Conservation (phyloP, 768 basidiomycete species). For the Pulveroboletus sp. region DNA sequence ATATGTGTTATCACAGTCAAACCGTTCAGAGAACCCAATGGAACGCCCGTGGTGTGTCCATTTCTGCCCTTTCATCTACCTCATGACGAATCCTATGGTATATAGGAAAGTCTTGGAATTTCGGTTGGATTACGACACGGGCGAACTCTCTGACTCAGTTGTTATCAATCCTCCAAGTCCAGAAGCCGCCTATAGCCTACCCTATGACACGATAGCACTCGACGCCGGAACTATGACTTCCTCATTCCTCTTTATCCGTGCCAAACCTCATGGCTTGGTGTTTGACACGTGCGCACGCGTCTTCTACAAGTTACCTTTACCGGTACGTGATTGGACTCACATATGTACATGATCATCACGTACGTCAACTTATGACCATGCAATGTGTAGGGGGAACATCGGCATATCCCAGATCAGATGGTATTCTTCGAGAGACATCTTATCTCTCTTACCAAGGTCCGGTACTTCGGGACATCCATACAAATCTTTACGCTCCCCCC, state of each 20-base stretch:
- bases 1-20: background rate
- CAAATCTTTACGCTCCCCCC: background rate
- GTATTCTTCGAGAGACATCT: background rate
- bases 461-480: background rate
- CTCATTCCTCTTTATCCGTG: background rate
- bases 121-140: background rate
- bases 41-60: background rate
- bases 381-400: no score
- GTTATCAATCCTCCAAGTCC: background rate
- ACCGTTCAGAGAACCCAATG: no score
- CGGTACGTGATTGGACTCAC: background rate
- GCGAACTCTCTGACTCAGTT: background rate
- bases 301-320: background rate
- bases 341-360: no score
- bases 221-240: background rate
- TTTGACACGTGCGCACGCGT: background rate
- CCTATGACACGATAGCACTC: fast-evolving
- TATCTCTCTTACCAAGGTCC: background rate
- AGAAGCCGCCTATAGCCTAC: no score
- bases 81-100: no score
- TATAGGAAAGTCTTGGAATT: background rate
- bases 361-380: no score
- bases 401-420: background rate
- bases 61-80: no score
- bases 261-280: fast-evolving